Conservation (phyloP, 495 filamentous ascomycete species). For the Aspergillus leporis region DNA sequence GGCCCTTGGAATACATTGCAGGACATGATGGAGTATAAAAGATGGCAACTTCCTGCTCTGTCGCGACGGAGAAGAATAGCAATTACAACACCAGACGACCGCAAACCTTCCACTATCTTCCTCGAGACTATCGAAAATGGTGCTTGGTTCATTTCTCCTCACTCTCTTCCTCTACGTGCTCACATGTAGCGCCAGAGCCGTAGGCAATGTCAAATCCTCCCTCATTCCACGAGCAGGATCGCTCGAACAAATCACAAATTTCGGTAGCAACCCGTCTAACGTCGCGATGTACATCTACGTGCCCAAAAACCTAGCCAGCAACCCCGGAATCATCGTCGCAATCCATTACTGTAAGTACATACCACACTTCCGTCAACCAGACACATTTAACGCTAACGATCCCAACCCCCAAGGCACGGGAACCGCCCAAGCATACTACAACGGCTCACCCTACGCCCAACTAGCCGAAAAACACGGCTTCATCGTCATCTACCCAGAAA, state of each 20-base stretch:
- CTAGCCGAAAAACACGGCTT: conserved; percentile 56
- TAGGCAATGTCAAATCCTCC: background rate
- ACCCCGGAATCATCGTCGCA: conserved; percentile 53
- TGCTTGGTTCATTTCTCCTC: conserved; percentile 1
- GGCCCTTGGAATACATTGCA: background rate
- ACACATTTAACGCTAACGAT: background rate
- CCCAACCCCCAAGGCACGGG: conserved; percentile 47
- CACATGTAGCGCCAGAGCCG: conserved; percentile 8
- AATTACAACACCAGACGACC: background rate
- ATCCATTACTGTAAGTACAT: conserved; percentile 50
- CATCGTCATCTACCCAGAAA: conserved; percentile 57
- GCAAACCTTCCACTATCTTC: background rate
- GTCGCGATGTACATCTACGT: conserved; percentile 56
- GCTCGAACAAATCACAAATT: conserved; percentile 24
- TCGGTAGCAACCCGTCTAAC: conserved; percentile 42
- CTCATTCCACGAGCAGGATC: conserved; percentile 17
- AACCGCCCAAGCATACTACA: conserved; percentile 51
- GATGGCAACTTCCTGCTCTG: background rate
- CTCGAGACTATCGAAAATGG: background rate
- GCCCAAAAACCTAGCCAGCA: conserved; percentile 51
- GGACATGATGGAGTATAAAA: background rate
- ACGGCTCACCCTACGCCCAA: conserved; percentile 44
- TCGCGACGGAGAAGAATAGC: no score
- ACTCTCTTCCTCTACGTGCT: conserved; percentile 10
- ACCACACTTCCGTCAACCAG: background rate